Evolutionary conservation across 2,329 filamentous ascomycete genomes (phyloP), one percentile per base, ranked within the genome.

Genomic region (Trichoderma semiorbis): DNA sequence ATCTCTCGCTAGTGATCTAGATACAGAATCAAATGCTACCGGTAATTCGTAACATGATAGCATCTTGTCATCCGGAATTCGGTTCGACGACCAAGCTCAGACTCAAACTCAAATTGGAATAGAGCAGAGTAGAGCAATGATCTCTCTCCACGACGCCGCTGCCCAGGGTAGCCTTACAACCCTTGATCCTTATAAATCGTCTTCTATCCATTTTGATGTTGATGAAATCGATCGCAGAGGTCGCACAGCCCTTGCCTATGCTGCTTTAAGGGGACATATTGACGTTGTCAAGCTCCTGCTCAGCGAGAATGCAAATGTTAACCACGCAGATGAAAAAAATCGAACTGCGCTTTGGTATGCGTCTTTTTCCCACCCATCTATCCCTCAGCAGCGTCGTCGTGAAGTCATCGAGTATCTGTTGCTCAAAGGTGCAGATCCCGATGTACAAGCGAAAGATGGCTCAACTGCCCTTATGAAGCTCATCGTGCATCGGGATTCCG

Each of bases 301-400:
- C 28, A 5, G 8, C 5, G 50, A 61, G 30, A 55, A 55, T 6
- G 69, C 69, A 34, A 28, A 67, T 12, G 69, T 71, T 14, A 67
- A 71, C 39, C 61, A 39, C n/a, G 0, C 39, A 36, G 26, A 64
- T 62, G 57, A 61, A 8, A 39, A 53, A 3, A 24, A 43, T 28
- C 69, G 69, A 4, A 71, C 34, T 10, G 50, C 39, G 8, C 39
- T 71, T 11, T 71, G 69, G 69, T 61, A 67, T 21, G 64, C 64
- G 14, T 24, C 47, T 18, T 1, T 26, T 0, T 26, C n/a, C 21
- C 8, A 26, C 5, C 12, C 62, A 3, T 50, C 50, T 6, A 47
- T 71, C 26, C 32, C 26, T 12, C 24, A 47, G 32, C 62, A 71
- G 36, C 47, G 67, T 16, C 62, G 69, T 14, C 21, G 66, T 5